Conservation (phyloP, 768 basidiomycete species). For the Paxillus rubicundulus region DNA sequence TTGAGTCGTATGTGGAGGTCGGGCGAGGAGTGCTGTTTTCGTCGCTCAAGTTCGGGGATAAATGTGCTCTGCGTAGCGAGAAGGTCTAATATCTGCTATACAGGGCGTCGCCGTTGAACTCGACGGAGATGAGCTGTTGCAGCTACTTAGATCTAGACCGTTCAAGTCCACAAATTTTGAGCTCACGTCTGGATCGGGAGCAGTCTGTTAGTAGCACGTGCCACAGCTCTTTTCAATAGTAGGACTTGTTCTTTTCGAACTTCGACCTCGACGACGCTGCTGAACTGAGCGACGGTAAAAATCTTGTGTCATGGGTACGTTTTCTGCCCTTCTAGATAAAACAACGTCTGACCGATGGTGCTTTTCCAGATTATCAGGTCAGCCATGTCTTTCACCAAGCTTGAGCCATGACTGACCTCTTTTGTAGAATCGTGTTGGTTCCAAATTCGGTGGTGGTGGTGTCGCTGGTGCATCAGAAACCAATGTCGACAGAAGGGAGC, state of each 20-base stretch:
- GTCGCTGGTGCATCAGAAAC: conserved; percentile 93
- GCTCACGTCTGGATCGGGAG: conserved; percentile 11
- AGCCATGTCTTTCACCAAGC: conserved; percentile 7
- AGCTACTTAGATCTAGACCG: not conserved
- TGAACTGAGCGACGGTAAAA: not conserved
- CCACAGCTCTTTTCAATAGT: too few species aligned
- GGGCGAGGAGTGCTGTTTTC: not conserved
- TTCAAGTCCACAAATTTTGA: conserved; percentile 13
- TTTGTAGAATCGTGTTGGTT: conserved; percentile 87
- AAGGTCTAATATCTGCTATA: not conserved
- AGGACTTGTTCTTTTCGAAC: too few species aligned
- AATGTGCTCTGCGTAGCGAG: not conserved
- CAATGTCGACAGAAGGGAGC: conserved; percentile 93
- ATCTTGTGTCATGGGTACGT: conserved; percentile 31
- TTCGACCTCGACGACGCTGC: not conserved
- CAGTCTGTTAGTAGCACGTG: not conserved
- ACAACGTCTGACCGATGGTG: conserved; percentile 5
- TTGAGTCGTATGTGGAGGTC: not conserved
- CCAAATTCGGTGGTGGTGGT: conserved; percentile 94
- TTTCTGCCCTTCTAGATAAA: not conserved
- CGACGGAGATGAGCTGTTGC: not conserved
- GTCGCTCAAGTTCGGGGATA: not conserved
- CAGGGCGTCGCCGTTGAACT: not conserved
- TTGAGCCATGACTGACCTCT: conserved; percentile 2
- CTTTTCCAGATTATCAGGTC: conserved; percentile 65